These are phyloP conservation scores for Tolypocladium paradoxum DNA, from an alignment of 2,329 filamentous ascomycete genomes.

Conservation along the genomic window DNA sequence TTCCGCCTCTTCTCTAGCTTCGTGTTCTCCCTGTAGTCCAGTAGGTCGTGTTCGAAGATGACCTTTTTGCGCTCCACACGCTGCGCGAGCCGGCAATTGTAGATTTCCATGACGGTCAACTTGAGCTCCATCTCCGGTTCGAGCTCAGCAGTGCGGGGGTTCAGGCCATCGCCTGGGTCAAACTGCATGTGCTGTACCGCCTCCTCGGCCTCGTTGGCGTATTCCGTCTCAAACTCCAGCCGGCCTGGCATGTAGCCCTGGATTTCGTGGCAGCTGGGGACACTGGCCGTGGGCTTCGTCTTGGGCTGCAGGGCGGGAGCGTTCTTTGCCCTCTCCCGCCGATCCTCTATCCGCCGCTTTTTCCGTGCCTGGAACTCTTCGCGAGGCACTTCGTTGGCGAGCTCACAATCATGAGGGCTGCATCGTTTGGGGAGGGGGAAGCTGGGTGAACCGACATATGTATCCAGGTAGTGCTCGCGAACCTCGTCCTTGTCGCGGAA, in stretches of 20 bases:
- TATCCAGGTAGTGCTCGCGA: slow-evolving; percentile 82
- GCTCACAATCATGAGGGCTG: slow-evolving; percentile 66
- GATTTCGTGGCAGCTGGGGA: slow-evolving; percentile 93
- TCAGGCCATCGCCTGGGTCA: slow-evolving; percentile 87
- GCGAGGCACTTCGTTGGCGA: slow-evolving; percentile 71
- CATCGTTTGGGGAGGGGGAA: slow-evolving; percentile 85
- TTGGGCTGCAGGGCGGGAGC: slow-evolving; percentile 77
- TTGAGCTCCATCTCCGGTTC: slow-evolving; percentile 97
- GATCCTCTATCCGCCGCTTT: slow-evolving; percentile 85
- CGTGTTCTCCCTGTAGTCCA: slow-evolving; percentile 89
- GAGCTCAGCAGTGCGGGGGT: slow-evolving; percentile 69
- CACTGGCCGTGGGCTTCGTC: slow-evolving; percentile 90
- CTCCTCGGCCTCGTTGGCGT: slow-evolving; percentile 95
- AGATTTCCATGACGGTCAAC: slow-evolving; percentile 96
- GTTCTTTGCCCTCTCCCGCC: slow-evolving; percentile 77
- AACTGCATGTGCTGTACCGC: slow-evolving; percentile 98
- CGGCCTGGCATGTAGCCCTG: slow-evolving; percentile 98
- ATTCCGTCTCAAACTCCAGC: slow-evolving; percentile 93
- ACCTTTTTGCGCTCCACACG: slow-evolving; percentile 92
- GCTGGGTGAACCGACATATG: slow-evolving; percentile 69
- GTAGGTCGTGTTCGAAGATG: slow-evolving; percentile 85
- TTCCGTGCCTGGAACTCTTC: slow-evolving; percentile 91
- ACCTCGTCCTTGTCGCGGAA: slow-evolving; percentile 94
- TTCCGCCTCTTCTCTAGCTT: slow-evolving; percentile 88
- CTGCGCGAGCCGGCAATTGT: slow-evolving; percentile 83